Evolutionary conservation across 2,329 filamentous ascomycete genomes (phyloP), one percentile per base, ranked within the genome.

Genomic region (Botrytis sinoallii): DNA sequence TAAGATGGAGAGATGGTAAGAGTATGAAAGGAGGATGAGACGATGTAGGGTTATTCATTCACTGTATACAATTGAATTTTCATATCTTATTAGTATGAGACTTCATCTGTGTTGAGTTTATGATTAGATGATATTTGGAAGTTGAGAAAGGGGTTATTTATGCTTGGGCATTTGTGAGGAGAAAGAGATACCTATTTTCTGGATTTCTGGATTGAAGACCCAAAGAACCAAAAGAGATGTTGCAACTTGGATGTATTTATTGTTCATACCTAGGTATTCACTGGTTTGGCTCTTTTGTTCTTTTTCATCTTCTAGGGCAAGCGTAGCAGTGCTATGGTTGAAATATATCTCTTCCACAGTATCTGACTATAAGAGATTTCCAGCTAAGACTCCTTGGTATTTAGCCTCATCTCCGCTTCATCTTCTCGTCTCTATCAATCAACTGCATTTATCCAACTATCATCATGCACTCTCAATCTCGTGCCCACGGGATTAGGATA

Each of bases 31-130:
- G 8, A 0, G n/a, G 7, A 18, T 59, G 29, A 32, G 29, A n/a
- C 10, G 0, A 1, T 2, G 4, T n/a, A 4, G 10, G 22, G 0
- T 14, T 5, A n/a, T n/a, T 52, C 1, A 35, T 22, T 55, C 52
- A 29, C n/a, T 6, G 3, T 55, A 3, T 29, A 16, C n/a, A 18
- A 55, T 55, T 16, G 12, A 16, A 5, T 18, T 16, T 29, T n/a
- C 14, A 55, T 55, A 5, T 55, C 3, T 55, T n/a, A 18, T 52
- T 14, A n/a, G 48, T 52, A 52, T 25, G n/a, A 52, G 48, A 52
- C 4, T 14, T 52, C 25, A n/a, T n/a, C 3, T 22, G 9, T 5
- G 18, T 18, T 60, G 57, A 14, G 29, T 8, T 22, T 60, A n/a
- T 20, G 8, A 6, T 35, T 7, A 18, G 52, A 29, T 57, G n/a